Base-by-base conservation (phyloP, 2,329 filamentous ascomycete genomes). In the Stylonectria norvegica region DNA sequence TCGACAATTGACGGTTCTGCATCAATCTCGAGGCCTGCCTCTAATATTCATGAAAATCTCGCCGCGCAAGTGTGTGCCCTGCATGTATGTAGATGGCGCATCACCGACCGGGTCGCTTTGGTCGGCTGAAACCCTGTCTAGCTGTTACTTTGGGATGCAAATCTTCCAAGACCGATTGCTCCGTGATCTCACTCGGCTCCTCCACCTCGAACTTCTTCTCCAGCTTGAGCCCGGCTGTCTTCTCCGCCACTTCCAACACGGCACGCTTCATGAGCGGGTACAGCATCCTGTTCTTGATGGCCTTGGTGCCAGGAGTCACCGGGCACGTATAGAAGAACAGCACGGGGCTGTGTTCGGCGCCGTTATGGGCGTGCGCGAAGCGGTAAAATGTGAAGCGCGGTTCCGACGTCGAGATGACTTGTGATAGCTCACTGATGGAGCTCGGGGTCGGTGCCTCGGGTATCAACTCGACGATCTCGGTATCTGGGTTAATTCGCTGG, bases 281-380 rank as follows among this genome's bases (percentile, higher is more conserved):
- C 58, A 93, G 66, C 88, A 94, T 94, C 49, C 86, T 76, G 66
- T 86, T 84, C 69, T 88, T 90, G 69, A 93, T 86, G 37, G 77
- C 70, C 66, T 82, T 86, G 37, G 75, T 79, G 19, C 71, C 76
- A 0, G 77, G 67, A 4, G 83, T 74, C 6, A 76, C 69, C 1
- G 88, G 88, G 62, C 86, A 89, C 5, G 86, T 91, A 67, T 89
- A 91, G 60, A 93, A 81, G 69, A 93, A 93, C 5, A 91, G 71
- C 34, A 91, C 69, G 3, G 82, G 79, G 40, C 71, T 75, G 37
- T 71, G 68, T 43, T 75, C 65, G 32, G 59, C 48, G 16, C 78
- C 79, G 20, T 70, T 66, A 46, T 79, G 66, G 29, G 75, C 74
- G 57, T 84, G 75, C 10, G 64, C 69, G 62, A 81, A 86, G 19